A percentile compares a stretch with the other conserved stretches of the same genome.
Conservation (phyloP, 345 rosid species). For the Syzygium jambos region DNA sequence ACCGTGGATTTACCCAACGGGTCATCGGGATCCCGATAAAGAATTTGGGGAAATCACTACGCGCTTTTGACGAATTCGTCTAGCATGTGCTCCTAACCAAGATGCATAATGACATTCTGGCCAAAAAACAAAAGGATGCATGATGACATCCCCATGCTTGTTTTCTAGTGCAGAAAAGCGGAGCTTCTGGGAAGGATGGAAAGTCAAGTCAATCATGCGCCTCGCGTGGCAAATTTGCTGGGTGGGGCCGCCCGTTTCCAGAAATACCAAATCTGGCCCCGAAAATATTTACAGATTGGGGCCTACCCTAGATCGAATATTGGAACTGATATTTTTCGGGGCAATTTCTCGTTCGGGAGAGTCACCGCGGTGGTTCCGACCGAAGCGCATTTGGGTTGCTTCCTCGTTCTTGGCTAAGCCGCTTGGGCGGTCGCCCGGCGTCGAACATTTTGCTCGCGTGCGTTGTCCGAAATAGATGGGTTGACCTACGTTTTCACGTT, state of each 20-base stretch:
- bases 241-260: neutral
- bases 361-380: neutral
- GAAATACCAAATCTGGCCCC: neutral
- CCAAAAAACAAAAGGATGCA: too few species aligned
- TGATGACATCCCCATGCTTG: neutral
- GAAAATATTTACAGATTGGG: neutral
- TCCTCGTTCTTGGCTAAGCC: neutral
- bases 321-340: neutral
- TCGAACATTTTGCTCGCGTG: neutral
- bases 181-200: neutral
- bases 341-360: neutral
- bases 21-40: neutral
- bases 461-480: neutral
- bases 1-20: neutral
- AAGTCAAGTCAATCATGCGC: neutral
- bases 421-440: neutral
- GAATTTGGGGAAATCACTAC: neutral
- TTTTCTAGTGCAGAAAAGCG: neutral
- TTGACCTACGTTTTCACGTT: neutral
- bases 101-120: neutral
- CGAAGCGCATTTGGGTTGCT: neutral
- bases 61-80: neutral
- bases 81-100: neutral
- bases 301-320: neutral
- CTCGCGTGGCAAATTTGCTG: neutral